A percentile compares a stretch with the other conserved stretches of the same genome.
Evolutionary conservation across 139 green algal species (phyloP).

Genomic region (Haematococcus sp.): DNA sequence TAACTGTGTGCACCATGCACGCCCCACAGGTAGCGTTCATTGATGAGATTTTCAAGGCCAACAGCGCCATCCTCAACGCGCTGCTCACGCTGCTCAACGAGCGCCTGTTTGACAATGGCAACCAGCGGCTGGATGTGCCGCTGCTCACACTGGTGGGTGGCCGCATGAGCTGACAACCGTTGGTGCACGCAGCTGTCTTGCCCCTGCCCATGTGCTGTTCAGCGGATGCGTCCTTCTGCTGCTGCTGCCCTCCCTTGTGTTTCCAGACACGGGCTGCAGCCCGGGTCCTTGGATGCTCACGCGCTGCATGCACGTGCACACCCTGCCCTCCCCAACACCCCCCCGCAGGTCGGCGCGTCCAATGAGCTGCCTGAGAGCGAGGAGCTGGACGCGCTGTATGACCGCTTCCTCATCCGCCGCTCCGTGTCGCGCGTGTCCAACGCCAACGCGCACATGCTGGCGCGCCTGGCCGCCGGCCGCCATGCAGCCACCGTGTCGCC

Average conservation of each 20-base stretch:
- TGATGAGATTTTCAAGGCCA: slow-evolving; percentile 87
- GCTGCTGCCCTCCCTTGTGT: neutral
- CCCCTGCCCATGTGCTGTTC: neutral
- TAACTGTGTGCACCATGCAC: too few species aligned
- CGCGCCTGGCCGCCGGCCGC: slow-evolving; percentile 69
- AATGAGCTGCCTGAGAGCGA: slow-evolving; percentile 91
- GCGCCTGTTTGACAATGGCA: slow-evolving; percentile 92
- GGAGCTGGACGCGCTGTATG: slow-evolving; percentile 93
- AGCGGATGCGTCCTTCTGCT: neutral
- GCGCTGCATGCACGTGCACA: neutral
- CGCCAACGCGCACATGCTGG: slow-evolving; percentile 62
- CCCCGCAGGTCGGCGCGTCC: slow-evolving; percentile 72
- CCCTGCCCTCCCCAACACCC: slow-evolving; percentile 14
- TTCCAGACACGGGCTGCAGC: neutral
- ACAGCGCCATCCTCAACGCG: slow-evolving; percentile 93
- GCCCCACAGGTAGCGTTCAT: slow-evolving; percentile 77
- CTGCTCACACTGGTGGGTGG: slow-evolving; percentile 63
- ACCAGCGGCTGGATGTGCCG: slow-evolving; percentile 54
- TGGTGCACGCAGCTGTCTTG: neutral
- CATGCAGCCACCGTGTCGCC: neutral
- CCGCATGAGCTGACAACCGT: too few species aligned
- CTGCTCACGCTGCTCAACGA: slow-evolving; percentile 94
- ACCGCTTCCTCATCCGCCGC: slow-evolving; percentile 85
- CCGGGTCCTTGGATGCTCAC: too few species aligned
- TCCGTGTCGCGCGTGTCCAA: slow-evolving; percentile 62